Evolutionary conservation across 495 filamentous ascomycete species (phyloP), one percentile per base, ranked within the genome.

Genomic region (Aspergillus mulundensis): DNA sequence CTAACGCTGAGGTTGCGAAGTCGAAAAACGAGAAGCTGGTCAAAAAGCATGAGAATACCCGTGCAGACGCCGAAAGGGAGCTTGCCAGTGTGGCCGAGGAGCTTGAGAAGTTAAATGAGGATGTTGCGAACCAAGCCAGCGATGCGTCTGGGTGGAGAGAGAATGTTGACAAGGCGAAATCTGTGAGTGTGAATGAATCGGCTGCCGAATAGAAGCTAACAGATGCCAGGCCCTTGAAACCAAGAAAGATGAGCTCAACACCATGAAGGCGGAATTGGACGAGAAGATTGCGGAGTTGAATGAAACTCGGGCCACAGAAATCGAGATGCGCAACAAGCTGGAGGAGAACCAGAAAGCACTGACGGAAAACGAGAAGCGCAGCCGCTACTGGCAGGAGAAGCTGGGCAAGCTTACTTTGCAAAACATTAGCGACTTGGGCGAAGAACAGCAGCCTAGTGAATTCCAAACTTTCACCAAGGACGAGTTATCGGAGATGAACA

Each of bases 251-350:
- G 89, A 93, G 63, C 79, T 98, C 6, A 81, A 84, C 44, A 74
- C 81, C 30, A 62, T 97, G 45, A 98, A 97, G 72, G 70, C 80
- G 3, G 89, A 97, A 62, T 77, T 97, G 11, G 93, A 97, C 58
- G 85, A 87, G 59, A 93, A 90, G 77, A 87, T 85, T 15, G 81
- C 86, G 3, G 91, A 95, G 59, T 77, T 97, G 39, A 97, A 97
- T 66, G 89, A 89, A 66, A 95, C 86, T 3, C 84, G 94, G 0
- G 92, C 89, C 3, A 79, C 87, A 15, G 95, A 97, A 71, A 96
- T 98, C 57, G 94, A 97, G 69, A 97, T 97, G 91, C 89, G 91
- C 49, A 97, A 97, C 70, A 94, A 95, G 70, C 84, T 97, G 16
- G 72, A 97, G 64, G 92, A 97, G 67, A 92, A 91, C 72, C 90